phyloP scores from a whole-genome alignment of 2,329 filamentous ascomycete species.

The Colletotrichum sublineola region DNA sequence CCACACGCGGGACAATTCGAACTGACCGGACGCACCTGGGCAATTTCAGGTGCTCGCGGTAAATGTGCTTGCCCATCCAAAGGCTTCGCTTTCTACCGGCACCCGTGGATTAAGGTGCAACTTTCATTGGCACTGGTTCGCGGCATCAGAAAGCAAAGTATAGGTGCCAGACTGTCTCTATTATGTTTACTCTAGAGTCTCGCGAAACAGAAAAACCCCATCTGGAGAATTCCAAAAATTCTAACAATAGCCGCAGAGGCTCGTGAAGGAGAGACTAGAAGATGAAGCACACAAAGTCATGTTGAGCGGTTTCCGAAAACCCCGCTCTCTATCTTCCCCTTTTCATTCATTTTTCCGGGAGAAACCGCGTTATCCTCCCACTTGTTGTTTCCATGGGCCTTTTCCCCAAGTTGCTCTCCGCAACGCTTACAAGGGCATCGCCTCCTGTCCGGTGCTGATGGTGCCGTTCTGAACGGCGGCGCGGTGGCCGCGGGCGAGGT shows the following conservation, averaged over 20 bases:
- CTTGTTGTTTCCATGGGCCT: not conserved
- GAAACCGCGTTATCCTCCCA: slow-evolving; percentile 31
- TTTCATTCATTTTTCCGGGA: slow-evolving; percentile 6
- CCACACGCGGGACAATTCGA: no score
- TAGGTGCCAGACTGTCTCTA: not conserved
- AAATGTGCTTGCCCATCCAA: not conserved
- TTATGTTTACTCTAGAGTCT: slow-evolving; percentile 10
- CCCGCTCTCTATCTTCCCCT: not conserved
- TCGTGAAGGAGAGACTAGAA: slow-evolving; percentile 31
- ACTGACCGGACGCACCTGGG: not conserved
- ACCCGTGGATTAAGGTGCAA: not conserved
- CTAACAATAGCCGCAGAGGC: slow-evolving; percentile 20
- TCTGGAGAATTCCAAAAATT: not conserved
- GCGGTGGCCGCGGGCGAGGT: slow-evolving; percentile 72
- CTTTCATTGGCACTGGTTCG: not conserved
- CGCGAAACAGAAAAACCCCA: slow-evolving; percentile 9
- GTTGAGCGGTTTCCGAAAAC: not conserved
- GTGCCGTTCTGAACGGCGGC: slow-evolving; percentile 72
- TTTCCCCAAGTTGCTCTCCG: no score
- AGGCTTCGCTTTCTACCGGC: not conserved
- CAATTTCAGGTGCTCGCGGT: not conserved
- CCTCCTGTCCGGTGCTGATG: slow-evolving; percentile 66
- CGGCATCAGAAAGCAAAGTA: not conserved
- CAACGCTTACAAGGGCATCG: slow-evolving; percentile 26
- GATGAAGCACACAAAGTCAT: slow-evolving; percentile 7